Percentiles rank a stretch among this genome's conserved stretches.
Evolutionary conservation across 139 green algal genomes (phyloP).

Genomic region (Chlorella ohadii): DNA sequence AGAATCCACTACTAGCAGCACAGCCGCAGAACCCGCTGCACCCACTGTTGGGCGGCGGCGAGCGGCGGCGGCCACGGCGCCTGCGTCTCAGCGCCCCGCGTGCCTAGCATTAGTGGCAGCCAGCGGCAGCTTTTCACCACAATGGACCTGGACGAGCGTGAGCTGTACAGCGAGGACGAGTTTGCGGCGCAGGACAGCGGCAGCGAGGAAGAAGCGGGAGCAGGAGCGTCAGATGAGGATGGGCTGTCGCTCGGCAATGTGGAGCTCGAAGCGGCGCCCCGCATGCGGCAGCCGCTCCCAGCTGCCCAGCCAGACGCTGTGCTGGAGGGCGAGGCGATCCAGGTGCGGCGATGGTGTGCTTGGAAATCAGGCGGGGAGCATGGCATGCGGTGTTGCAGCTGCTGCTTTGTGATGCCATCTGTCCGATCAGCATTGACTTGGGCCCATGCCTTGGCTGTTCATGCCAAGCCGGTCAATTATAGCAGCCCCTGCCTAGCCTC

Average conservation of each 20-base stretch:
- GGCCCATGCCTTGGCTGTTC: background rate
- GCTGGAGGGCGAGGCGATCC: background rate
- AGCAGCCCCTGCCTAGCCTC: too few relatives aligned
- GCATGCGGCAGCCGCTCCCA: background rate
- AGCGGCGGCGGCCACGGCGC: too few relatives aligned
- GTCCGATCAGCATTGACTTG: too few relatives aligned
- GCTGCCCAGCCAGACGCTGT: background rate
- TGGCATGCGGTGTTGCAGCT: background rate
- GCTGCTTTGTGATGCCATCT: background rate
- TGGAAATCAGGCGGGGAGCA: too few relatives aligned
- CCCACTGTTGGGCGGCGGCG: too few relatives aligned
- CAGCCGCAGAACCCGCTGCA: too few relatives aligned
- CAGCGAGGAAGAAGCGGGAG: conserved; percentile 7
- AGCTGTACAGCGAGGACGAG: conserved; percentile 8
- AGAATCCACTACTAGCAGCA: too few relatives aligned
- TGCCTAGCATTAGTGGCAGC: too few relatives aligned
- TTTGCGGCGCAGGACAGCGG: conserved; percentile 6
- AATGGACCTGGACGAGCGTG: too few relatives aligned
- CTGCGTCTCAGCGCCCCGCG: too few relatives aligned
- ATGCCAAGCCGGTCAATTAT: too few relatives aligned
- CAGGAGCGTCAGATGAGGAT: background rate
- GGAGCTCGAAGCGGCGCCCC: background rate
- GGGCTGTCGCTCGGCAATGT: conserved; percentile 36
- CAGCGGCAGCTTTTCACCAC: too few relatives aligned
- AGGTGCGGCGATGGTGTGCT: background rate